Base-by-base conservation (phyloP, 352 stramenopile species). In the Phytophthora podocarpi region DNA sequence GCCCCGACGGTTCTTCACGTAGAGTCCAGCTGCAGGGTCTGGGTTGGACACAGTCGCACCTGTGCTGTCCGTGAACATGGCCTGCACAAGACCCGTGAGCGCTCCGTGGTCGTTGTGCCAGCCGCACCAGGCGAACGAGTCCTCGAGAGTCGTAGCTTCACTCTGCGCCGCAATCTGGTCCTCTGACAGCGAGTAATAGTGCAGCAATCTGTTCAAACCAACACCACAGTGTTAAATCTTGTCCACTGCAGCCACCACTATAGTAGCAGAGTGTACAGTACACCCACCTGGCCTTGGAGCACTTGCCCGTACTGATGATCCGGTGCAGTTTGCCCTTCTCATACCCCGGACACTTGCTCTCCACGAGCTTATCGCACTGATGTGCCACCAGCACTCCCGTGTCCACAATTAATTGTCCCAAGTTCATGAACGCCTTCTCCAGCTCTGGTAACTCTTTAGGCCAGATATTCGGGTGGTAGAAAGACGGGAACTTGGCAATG, bases 61-160 rank as follows among this genome's bases (percentile, higher is more conserved):
- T 12, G 81, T 60, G 41, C 50, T 72, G 67, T 98, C 81, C 13
- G 90, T 87, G 72, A 96, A 97, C 67, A 98, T 90, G 40, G 91
- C 93, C 47, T 97, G 93, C 20, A 98, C 78, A 4, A 98, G 80
- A 7, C 93, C 96, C 27, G 97, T 99, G 23, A 99, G 72, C 21
- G 89, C 97, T 43, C 96, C 95, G 72, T 98, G 91, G 76, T 98
- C 97, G 50, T 98, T 98, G 77, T 99, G 97, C 96, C 96, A 99
- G 51, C 97, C 96, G 73, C 97, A 99, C 97, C 97, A 99, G 18
- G 91, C 96, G 67, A 98, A 98, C 20, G 89, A 80, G 26, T 81
- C 76, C 42, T 89, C 85, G 8, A 85, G 70, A 23, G 76, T 79
- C 43, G 41, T 55, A 0, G 80, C 76, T 16, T 72, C 34, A 28